Evolutionary conservation across 495 filamentous ascomycete species (phyloP), one percentile per base, ranked within the genome.

Genomic region (Filosporella fistucella): DNA sequence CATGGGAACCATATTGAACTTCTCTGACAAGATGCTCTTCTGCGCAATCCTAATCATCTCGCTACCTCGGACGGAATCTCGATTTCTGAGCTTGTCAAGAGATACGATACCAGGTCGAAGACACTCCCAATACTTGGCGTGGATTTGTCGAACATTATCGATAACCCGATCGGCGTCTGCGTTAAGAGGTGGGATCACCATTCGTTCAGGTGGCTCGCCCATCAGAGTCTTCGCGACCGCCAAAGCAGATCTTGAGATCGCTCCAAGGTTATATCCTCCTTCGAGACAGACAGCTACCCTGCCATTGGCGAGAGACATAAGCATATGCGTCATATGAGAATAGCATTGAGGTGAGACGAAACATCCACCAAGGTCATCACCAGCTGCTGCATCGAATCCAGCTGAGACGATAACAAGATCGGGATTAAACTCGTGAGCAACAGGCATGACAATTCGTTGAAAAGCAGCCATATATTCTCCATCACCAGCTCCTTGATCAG

Each of bases 291-390:
- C 89, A 9, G 87, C 88, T 36, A 97, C 73, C 61, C 93, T 96
- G 29, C 93, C 93, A 35, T 82, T 72, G 2, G 93, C 91, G n/a
- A 99, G 77, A 11, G 85, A 84, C 90, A 96, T 97, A 14, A 99
- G 76, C 91, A 96, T 96, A 59, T 96, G 88, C 8, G 94, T 96
- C 93, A 99, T 97, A 58, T 97, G 91, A 16, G 89, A 89, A 62
- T 97, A 99, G 59, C 94, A 91, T 18, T 81, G 65, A 0, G 93
- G 93, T 0, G 89, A 83, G 4, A 97, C 91, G 55, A 85, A 89
- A 62, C 94, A 99, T 25, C 83, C 88, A 29, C 93, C 93, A 16
- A 99, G 75, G 45, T 87, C 82, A 65, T 99, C 93, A 7, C 94
- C 93, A 34, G 80, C 88, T 2, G 93, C 93, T 4, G 93, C 93